phyloP scores from a whole-genome alignment of 1,139 yeast species.

The Suhomyces bokatorum region DNA sequence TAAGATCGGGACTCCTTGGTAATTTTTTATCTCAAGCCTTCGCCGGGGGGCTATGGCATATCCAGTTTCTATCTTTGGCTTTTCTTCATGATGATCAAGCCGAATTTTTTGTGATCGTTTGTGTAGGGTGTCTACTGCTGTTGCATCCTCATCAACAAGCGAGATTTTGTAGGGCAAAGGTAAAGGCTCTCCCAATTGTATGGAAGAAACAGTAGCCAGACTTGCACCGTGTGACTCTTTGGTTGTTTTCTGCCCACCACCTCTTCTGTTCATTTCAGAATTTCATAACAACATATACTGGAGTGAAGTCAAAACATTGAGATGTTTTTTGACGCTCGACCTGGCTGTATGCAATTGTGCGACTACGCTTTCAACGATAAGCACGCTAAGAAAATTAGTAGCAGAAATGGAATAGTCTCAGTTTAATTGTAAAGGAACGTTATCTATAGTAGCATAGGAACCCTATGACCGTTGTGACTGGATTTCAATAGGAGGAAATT shows the following conservation, averaged over 20 bases:
- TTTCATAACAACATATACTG: conserved; percentile 5
- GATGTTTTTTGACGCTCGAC: conserved; percentile 4
- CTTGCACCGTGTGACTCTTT: not conserved
- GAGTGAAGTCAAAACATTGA: not conserved
- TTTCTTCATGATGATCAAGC: conserved; percentile 1
- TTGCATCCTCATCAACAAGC: conserved; percentile 18
- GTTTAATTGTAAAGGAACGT: too few relatives aligned
- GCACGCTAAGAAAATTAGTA: too few relatives aligned
- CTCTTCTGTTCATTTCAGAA: conserved; percentile 8
- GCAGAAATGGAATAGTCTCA: too few relatives aligned
- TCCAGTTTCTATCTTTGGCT: not conserved
- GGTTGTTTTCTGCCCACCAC: conserved; percentile 4
- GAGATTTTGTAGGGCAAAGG: conserved; percentile 34
- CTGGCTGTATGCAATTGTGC: not conserved
- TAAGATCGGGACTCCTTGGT: not conserved
- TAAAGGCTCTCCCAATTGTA: conserved; percentile 35
- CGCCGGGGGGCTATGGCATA: conserved; percentile 4
- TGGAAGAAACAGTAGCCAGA: not conserved
- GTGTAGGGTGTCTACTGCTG: conserved; percentile 18
- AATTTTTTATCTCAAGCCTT: conserved; percentile 5
- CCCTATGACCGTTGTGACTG: too few relatives aligned
- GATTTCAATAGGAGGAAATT: too few relatives aligned
- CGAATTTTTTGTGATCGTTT: conserved; percentile 12
- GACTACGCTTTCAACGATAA: not conserved
- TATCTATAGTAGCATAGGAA: too few relatives aligned